Conservation (phyloP, 2,329 filamentous ascomycete genomes). For the Claviceps sorghi region DNA sequence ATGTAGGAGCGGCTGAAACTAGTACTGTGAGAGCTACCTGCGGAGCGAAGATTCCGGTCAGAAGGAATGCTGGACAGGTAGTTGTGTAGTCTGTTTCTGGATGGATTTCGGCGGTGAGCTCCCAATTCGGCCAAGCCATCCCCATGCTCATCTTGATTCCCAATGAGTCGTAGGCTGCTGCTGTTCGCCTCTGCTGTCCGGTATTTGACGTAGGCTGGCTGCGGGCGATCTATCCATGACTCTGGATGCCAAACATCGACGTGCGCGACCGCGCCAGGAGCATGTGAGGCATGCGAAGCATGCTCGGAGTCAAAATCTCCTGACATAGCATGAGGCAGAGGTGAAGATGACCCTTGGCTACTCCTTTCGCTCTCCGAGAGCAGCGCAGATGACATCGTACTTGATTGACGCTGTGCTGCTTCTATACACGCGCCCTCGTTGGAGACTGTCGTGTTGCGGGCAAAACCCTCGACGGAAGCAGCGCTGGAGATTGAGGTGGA, state of each 20-base stretch:
- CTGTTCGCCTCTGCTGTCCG: constrained; percentile 19
- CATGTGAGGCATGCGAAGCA: not conserved
- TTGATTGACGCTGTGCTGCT: constrained; percentile 43
- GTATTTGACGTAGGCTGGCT: constrained; percentile 27
- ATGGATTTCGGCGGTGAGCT: constrained; percentile 36
- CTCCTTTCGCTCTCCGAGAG: constrained; percentile 44
- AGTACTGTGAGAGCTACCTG: constrained; percentile 31
- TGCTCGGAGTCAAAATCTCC: constrained; percentile 34
- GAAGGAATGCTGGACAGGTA: constrained; percentile 35
- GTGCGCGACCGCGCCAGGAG: not conserved
- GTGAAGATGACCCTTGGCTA: constrained; percentile 34
- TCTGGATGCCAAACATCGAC: not conserved
- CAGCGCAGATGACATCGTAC: constrained; percentile 49
- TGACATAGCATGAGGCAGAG: constrained; percentile 28
- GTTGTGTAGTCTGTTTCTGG: constrained; percentile 36
- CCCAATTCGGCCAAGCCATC: constrained; percentile 49
- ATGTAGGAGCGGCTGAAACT: constrained; percentile 31
- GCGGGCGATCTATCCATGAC: constrained; percentile 29
- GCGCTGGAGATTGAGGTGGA: constrained; percentile 41
- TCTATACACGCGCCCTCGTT: not conserved
- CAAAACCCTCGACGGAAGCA: constrained; percentile 31
- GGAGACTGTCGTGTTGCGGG: constrained; percentile 14
- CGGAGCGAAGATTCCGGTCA: constrained; percentile 38
- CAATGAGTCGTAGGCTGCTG: constrained; percentile 30
- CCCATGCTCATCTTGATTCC: constrained; percentile 48